phyloP scores from a whole-genome alignment of 192 early-diverging fungal genomes.

The Mortierella antarctica region DNA sequence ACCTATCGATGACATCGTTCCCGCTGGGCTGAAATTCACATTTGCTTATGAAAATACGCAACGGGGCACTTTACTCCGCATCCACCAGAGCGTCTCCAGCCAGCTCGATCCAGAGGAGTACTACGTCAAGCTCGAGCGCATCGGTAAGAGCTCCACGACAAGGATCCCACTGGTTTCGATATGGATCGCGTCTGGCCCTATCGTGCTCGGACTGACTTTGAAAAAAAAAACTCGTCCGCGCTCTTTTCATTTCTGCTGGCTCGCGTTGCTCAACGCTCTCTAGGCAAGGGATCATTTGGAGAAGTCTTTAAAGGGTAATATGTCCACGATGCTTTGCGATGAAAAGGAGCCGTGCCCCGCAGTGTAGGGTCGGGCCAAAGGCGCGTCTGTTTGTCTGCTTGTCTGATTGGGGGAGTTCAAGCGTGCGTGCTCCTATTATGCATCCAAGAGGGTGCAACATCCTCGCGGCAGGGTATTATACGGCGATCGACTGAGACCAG shows the following conservation, averaged over 20 bases:
- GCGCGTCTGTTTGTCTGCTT: background rate
- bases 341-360: background rate
- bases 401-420: background rate
- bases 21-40: constrained; percentile 6
- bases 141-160: constrained; percentile 58
- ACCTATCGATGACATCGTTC: constrained; percentile 24
- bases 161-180: too few species aligned
- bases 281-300: constrained; percentile 83
- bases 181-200: too few species aligned
- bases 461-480: too few species aligned
- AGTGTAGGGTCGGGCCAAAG: background rate
- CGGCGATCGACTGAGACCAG: too few species aligned
- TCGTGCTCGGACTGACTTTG: too few species aligned
- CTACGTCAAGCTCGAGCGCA: constrained; percentile 75
- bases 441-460: too few species aligned
- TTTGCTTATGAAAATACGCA: background rate
- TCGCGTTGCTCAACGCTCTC: background rate
- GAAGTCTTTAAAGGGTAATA: constrained; percentile 86
- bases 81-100: constrained; percentile 44
- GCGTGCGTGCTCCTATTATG: too few species aligned
- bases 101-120: constrained; percentile 71
- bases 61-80: too few species aligned
- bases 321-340: background rate
- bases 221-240: too few species aligned
- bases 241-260: background rate